These are phyloP conservation scores for Russula virescens DNA, from an alignment of 768 basidiomycete genomes.

Conservation along the genomic window DNA sequence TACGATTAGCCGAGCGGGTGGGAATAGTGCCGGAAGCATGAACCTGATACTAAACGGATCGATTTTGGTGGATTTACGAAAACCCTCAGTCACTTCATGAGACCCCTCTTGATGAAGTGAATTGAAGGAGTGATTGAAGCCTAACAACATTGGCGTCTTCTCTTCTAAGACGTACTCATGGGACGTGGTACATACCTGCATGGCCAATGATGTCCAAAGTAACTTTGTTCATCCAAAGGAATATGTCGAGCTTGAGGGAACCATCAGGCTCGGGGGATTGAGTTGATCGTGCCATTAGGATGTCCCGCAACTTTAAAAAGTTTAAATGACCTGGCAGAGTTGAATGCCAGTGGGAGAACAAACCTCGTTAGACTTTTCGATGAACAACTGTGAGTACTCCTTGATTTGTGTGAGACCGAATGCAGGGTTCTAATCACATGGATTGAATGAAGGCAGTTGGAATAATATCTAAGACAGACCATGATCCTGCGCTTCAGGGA, in stretches of 20 bases:
- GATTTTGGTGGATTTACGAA: conserved; percentile 30
- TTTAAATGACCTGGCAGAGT: not conserved
- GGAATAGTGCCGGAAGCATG: conserved; percentile 32
- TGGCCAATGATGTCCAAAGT: conserved; percentile 19
- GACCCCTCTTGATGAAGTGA: conserved; percentile 33
- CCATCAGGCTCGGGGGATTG: conserved; percentile 5
- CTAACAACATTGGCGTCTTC: conserved; percentile 21
- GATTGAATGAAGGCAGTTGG: not conserved
- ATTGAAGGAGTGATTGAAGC: conserved; percentile 37
- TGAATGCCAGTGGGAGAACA: not conserved
- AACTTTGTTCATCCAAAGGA: conserved; percentile 15
- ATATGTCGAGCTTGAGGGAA: not conserved
- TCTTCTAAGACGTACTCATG: not conserved
- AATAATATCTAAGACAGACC: not conserved
- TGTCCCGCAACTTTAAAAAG: conserved; percentile 13
- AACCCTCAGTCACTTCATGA: conserved; percentile 26
- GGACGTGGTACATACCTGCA: not conserved
- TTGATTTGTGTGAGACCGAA: conserved; percentile 17
- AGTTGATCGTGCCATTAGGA: not conserved
- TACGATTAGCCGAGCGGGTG: conserved; percentile 40
- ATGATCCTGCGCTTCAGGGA: conserved; percentile 15
- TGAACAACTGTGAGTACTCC: conserved; percentile 10
- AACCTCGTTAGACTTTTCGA: conserved; percentile 22
- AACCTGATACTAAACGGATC: conserved; percentile 25
- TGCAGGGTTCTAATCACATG: conserved; percentile 9